Conservation (phyloP, 2,329 filamentous ascomycete genomes). For the Alternaria longipes region DNA sequence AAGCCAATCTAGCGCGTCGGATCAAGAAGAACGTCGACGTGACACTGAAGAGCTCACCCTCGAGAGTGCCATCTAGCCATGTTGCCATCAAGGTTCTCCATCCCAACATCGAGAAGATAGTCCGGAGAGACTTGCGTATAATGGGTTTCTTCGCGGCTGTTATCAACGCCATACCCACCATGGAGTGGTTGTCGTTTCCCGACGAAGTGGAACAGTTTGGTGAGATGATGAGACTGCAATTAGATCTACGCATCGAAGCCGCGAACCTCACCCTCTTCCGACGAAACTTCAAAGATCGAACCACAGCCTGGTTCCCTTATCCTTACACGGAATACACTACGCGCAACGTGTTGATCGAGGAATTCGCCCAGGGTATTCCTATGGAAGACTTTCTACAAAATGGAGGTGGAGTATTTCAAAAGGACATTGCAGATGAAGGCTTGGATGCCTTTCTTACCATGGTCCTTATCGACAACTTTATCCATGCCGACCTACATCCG, state of each 20-base stretch:
- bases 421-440: slow-evolving; percentile 93
- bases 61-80: slow-evolving; percentile 86
- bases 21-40: slow-evolving; percentile 84
- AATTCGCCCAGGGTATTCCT: slow-evolving; percentile 94
- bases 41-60: slow-evolving; percentile 84
- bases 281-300: slow-evolving; percentile 86
- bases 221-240: slow-evolving; percentile 98
- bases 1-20: slow-evolving; percentile 69
- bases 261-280: slow-evolving; percentile 90
- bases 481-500: slow-evolving; percentile 94
- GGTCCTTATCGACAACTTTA: slow-evolving; percentile 96
- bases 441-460: slow-evolving; percentile 96
- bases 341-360: slow-evolving; percentile 89
- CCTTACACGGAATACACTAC: slow-evolving; percentile 94
- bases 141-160: slow-evolving; percentile 90
- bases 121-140: slow-evolving; percentile 89
- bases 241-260: slow-evolving; percentile 93
- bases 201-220: slow-evolving; percentile 95
- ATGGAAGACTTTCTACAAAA: slow-evolving; percentile 89
- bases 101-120: slow-evolving; percentile 86
- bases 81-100: slow-evolving; percentile 97
- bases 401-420: slow-evolving; percentile 90
- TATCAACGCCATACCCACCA: slow-evolving; percentile 88
- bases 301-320: slow-evolving; percentile 96
- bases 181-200: slow-evolving; percentile 96